These are phyloP conservation scores for Thuja plicata DNA, from an alignment of 83 land plant genomes.

Conservation along the genomic window DNA sequence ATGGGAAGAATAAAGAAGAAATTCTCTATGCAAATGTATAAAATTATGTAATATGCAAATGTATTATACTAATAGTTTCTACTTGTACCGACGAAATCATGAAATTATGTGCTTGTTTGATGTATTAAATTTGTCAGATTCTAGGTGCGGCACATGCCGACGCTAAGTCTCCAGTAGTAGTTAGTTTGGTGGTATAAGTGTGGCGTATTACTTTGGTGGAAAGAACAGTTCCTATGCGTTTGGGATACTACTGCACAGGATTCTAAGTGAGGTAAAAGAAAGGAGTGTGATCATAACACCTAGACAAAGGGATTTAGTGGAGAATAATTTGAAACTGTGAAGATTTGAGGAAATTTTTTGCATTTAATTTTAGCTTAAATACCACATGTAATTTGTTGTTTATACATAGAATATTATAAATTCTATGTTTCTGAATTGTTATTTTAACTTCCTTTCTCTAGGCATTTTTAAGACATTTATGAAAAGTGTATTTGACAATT, in stretches of 20 bases:
- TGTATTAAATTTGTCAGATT: neutral
- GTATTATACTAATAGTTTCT: neutral
- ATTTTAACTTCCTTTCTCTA: neutral
- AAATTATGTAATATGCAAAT: too few relatives aligned
- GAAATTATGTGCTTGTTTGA: neutral
- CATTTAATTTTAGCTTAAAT: neutral
- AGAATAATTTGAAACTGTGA: neutral
- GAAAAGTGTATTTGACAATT: too few relatives aligned
- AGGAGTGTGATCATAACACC: neutral
- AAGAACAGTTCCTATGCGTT: neutral
- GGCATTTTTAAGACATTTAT: too few relatives aligned
- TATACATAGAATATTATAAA: neutral
- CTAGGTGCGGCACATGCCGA: neutral
- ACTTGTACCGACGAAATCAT: neutral
- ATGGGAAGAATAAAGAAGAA: neutral
- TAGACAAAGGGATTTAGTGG: neutral
- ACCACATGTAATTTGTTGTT: neutral
- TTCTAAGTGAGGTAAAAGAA: neutral
- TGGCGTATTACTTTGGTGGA: neutral
- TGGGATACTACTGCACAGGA: neutral
- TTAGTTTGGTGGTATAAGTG: neutral
- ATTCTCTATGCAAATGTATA: neutral
- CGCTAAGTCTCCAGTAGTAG: neutral
- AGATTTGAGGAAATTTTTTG: neutral
- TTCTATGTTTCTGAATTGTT: neutral